Evolutionary conservation across 2,329 filamentous ascomycete species (phyloP).

Genomic region (Penicillium sclerotiorum): DNA sequence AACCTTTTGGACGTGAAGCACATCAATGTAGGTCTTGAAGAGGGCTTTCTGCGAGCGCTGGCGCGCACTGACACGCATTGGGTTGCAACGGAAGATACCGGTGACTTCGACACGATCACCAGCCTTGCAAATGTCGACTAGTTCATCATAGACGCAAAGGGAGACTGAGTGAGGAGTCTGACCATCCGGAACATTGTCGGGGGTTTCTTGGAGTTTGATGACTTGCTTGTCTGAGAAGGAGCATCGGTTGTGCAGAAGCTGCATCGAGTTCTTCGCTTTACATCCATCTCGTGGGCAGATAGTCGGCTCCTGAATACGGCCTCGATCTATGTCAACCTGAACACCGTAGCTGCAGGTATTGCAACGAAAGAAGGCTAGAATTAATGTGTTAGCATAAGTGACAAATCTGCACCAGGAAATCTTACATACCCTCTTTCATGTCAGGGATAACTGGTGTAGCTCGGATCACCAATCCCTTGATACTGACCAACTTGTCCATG

Average conservation of each 20-base stretch:
- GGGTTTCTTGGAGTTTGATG: conserved; percentile 97
- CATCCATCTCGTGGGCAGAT: conserved; percentile 83
- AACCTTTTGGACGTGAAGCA: conserved; percentile 92
- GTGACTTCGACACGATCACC: conserved; percentile 95
- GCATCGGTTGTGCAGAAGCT: conserved; percentile 95
- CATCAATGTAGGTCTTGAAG: conserved; percentile 97
- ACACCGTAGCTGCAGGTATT: conserved; percentile 89
- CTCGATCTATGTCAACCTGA: conserved; percentile 88
- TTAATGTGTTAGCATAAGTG: neutral
- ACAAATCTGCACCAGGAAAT: neutral
- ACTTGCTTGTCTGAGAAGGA: conserved; percentile 96
- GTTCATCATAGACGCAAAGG: conserved; percentile 91
- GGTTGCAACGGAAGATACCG: conserved; percentile 93
- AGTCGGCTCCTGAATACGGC: conserved; percentile 93
- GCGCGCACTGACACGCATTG: conserved; percentile 89
- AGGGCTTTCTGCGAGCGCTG: conserved; percentile 91
- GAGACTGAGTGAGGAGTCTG: conserved; percentile 98
- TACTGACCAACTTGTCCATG: conserved; percentile 92
- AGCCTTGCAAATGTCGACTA: conserved; percentile 97
- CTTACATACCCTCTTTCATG: conserved; percentile 78
- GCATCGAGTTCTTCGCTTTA: conserved; percentile 89
- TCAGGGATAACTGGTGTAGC: conserved; percentile 96
- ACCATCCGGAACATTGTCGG: conserved; percentile 89
- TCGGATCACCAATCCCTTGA: conserved; percentile 95
- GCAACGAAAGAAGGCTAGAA: conserved; percentile 88